Evolutionary conservation across 345 rosid genomes (phyloP).

Genomic region (Aquilaria sinensis): DNA sequence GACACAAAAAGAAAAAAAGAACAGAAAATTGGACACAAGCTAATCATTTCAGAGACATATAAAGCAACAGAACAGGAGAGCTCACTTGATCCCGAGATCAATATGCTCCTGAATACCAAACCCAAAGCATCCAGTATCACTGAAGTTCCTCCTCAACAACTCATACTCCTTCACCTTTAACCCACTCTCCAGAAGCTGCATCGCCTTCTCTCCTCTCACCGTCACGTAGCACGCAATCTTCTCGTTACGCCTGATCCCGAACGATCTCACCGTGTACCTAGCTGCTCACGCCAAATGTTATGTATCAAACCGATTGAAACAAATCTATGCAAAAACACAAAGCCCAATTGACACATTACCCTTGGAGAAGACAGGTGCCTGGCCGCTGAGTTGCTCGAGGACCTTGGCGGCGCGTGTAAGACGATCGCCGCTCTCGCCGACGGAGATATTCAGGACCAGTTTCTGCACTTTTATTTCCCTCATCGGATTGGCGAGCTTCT

Average conservation of each 20-base stretch:
- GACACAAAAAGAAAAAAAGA: no score
- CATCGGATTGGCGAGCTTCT: slow-evolving; percentile 35
- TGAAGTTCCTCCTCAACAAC: slow-evolving; percentile 44
- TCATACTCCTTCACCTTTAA: slow-evolving; percentile 56
- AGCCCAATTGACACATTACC: slow-evolving; percentile 8
- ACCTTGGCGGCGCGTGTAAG: slow-evolving; percentile 39
- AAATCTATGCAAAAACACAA: background rate
- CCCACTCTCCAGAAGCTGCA: slow-evolving; percentile 59
- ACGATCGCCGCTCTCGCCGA: slow-evolving; percentile 37
- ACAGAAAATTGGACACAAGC: background rate
- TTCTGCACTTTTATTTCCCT: slow-evolving; percentile 38
- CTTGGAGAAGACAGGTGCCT: slow-evolving; percentile 33
- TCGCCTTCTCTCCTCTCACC: slow-evolving; percentile 57
- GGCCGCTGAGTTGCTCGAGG: slow-evolving; percentile 35
- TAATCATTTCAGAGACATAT: background rate
- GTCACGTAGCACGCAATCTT: slow-evolving; percentile 58
- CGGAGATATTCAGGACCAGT: slow-evolving; percentile 35
- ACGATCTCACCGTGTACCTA: slow-evolving; percentile 59
- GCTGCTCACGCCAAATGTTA: slow-evolving; percentile 19
- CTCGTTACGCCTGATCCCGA: slow-evolving; percentile 55
- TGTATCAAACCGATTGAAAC: background rate
- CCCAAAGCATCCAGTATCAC: slow-evolving; percentile 65
- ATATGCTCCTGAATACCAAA: slow-evolving; percentile 66
- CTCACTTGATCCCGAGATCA: slow-evolving; percentile 59
- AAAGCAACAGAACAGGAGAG: background rate